Base-by-base conservation (phyloP, 176 grass and related monocot genomes). In the Elymus sibiricus region DNA sequence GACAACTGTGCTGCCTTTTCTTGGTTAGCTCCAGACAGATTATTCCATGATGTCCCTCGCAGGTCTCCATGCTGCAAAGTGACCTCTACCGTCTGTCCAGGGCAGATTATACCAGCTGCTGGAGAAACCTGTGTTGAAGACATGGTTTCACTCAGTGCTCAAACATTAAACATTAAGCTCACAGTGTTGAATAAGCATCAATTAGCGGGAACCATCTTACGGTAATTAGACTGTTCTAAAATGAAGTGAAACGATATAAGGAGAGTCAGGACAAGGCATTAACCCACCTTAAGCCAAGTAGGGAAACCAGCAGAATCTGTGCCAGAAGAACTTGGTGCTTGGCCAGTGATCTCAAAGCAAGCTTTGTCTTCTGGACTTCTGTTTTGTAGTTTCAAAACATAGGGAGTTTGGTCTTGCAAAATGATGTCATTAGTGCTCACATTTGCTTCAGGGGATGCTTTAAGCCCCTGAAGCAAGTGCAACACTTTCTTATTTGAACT, bases 221-320 rank as follows among this genome's bases (percentile, higher is more conserved):
- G 59, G n/a, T 43, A 78, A 31, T 34, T 76, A 77, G 17, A 82
- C 2, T 22, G 70, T 72, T 78, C 24, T 26, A 79, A 76, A 70
- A 74, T 35, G 19, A 59, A 68, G 11, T 25, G 42, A 38, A 24
- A 16, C 16, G 58, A 27, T 9, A 70, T 32, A 80, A 84, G 65
- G 71, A 85, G 8, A 59, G 13, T 47, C 16, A 21, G 24, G 21
- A 70, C 8, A 51, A 77, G 29, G 19, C 73, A 79, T 68, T 58
- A 66, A 74, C 86, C 61, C 66, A 95, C 96, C 96, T 95, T 93
- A 39, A 98, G 82, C 96, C 96, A 98, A 46, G 79, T 79, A 73
- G 96, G 93, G 78, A 95, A 92, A 64, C 82, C 77, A 59, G 80
- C 76, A 37, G 74, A 86, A 86, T 32, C 27, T 80, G 26, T 46